Conservation (phyloP, 192 early-diverging fungal genomes). For the Podila clonocystis region DNA sequence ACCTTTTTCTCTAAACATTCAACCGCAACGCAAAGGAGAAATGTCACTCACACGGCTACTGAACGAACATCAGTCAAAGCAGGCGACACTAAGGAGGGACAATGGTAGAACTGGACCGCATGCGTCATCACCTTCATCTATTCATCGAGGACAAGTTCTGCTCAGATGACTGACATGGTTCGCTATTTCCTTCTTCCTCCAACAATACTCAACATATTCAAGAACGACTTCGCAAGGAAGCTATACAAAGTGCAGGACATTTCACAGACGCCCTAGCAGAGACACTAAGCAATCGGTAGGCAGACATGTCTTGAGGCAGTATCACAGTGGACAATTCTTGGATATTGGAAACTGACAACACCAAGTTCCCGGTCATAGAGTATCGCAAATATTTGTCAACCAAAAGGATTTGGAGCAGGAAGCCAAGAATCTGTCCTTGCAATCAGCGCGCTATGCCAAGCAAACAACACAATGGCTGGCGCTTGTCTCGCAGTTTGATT, state of each 20-base stretch:
- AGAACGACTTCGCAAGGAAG: conserved; percentile 72
- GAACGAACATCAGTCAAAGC: conserved; percentile 69
- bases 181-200: neutral
- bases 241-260: conserved; percentile 54
- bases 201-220: neutral
- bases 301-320: neutral
- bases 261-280: conserved; percentile 70
- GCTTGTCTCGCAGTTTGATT: conserved; percentile 79
- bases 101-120: conserved; percentile 54
- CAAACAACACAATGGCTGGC: conserved; percentile 84
- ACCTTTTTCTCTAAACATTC: neutral
- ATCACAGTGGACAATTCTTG: neutral
- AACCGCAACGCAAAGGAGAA: no score
- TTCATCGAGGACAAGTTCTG: no score
- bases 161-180: neutral
- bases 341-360: neutral
- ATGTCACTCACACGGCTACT: conserved; percentile 61
- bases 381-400: conserved; percentile 66
- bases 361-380: conserved; percentile 33
- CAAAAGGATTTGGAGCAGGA: conserved; percentile 77
- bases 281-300: conserved; percentile 64
- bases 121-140: neutral
- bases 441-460: conserved; percentile 60
- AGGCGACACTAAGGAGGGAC: conserved; percentile 57
- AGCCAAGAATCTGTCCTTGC: conserved; percentile 58